Base-by-base conservation (phyloP, 179 eudicot species). In the Amaranthus tricolor region DNA sequence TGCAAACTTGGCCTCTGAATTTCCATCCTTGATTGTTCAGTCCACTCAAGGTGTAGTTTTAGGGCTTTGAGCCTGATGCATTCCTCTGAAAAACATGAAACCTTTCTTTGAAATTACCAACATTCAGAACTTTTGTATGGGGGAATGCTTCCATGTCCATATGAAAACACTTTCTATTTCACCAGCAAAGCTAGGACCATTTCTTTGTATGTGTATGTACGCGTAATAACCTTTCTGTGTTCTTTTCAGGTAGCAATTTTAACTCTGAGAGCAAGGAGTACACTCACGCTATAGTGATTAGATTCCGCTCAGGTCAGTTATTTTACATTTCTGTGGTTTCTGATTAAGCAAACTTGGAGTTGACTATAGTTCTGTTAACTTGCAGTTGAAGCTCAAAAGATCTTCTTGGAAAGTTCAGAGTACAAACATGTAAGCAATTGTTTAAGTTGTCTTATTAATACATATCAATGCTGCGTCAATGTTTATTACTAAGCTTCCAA, bases 261-360 rank as follows among this genome's bases (percentile, higher is more conserved):
- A 89, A 85, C 66, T 74, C 71, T 51, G 62, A 66, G 51, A 85
- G 66, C 80, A 77, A 72, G 70, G 93, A 89, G 17, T 93, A 87
- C 72, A 88, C 90, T 13, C 96, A 93, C 63, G 95, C 77, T 43
- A 73, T 81, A 49, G 83, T 91, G 65, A 83, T 91, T 73, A 86
- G 94, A 74, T 93, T 93, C 69, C 85, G 96, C 52, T 91, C 98
- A 72, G 78, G 98, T 93, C 65, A 93, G 86, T 67, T 69, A 14
- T 31, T 83, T 57, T 68, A 70, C 78, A 24, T 68, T 40, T 1
- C 40, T 40, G 17, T 7, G 10, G 56, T 48, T 62, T 62, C 44
- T 76, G 12, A 74, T 61, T 54, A 19, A 7, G 50, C 15, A 11
- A 58, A 55, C 48, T 20, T 9, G 55, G 66, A 77, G 61, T 50